A percentile compares a stretch with the other conserved stretches of the same genome.
Conservation (phyloP, 2,329 filamentous ascomycete genomes). For the Clonostachys chloroleuca region DNA sequence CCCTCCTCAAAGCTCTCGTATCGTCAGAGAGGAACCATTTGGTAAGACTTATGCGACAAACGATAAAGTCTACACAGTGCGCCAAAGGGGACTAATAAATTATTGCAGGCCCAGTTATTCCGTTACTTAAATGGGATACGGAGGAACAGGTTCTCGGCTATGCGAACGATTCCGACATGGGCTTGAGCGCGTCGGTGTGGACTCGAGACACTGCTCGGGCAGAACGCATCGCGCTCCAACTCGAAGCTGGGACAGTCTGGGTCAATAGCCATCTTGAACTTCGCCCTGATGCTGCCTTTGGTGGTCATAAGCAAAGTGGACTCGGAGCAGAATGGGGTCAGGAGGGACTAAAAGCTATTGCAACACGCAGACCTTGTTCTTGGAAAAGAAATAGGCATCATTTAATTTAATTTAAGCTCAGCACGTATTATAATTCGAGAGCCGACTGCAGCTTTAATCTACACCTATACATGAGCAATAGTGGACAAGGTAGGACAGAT, state of each 20-base stretch:
- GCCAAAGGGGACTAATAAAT: too few species aligned
- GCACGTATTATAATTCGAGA: too few species aligned
- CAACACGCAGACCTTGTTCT: constrained; percentile 9
- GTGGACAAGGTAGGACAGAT: too few species aligned
- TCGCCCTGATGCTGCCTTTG: constrained; percentile 32
- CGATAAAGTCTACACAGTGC: too few species aligned
- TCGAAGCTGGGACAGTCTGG: constrained; percentile 57
- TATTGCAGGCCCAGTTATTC: constrained; percentile 48
- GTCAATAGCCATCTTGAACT: constrained; percentile 47
- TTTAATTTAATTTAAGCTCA: too few species aligned
- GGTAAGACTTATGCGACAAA: constrained; percentile 8
- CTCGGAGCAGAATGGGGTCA: constrained; percentile 40
- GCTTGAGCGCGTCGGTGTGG: constrained; percentile 55
- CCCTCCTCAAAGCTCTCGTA: constrained; percentile 48
- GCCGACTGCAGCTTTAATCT: too few species aligned
- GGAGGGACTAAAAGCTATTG: constrained; percentile 26
- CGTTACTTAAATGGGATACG: constrained; percentile 54
- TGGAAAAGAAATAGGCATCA: too few species aligned
- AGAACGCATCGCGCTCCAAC: constrained; percentile 41
- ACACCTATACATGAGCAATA: too few species aligned
- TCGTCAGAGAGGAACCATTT: constrained; percentile 50
- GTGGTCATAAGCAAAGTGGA: constrained; percentile 47
- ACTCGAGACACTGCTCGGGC: constrained; percentile 45
- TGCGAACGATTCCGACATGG: constrained; percentile 47
- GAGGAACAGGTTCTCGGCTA: constrained; percentile 55